phyloP scores from a whole-genome alignment of 2,329 filamentous ascomycete species.

The Aplosporella prunicola region DNA sequence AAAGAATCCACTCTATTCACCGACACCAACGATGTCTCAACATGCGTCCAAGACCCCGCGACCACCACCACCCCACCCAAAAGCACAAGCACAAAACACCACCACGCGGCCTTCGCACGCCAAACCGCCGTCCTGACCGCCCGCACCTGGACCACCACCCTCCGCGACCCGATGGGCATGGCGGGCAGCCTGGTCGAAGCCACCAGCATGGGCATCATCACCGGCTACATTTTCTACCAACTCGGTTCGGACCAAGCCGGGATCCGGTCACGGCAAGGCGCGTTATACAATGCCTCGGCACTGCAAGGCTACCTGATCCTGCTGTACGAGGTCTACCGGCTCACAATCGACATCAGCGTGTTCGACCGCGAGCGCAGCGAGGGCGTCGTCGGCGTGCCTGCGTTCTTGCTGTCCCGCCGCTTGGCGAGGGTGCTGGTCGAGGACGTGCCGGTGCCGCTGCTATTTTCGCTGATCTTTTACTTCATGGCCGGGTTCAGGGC shows the following conservation, averaged over 20 bases:
- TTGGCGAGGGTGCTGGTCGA: slow-evolving; percentile 60
- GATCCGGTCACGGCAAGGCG: slow-evolving; percentile 64
- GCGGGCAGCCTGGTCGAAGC: slow-evolving; percentile 60
- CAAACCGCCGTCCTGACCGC: slow-evolving; percentile 58
- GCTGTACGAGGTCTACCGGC: slow-evolving; percentile 64
- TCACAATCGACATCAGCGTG: slow-evolving; percentile 63
- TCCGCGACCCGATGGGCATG: slow-evolving; percentile 70
- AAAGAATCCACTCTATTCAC: no score
- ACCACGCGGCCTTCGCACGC: slow-evolving; percentile 49
- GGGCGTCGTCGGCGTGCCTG: slow-evolving; percentile 58
- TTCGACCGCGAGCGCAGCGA: slow-evolving; percentile 70
- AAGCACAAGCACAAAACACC: no score
- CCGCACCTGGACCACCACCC: slow-evolving; percentile 61
- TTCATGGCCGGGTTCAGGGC: slow-evolving; percentile 68
- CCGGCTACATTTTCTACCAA: slow-evolving; percentile 56
- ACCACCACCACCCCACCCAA: no score
- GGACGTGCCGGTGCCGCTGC: slow-evolving; percentile 61
- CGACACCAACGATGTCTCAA: no score
- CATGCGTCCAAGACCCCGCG: no score
- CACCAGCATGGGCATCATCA: slow-evolving; percentile 59
- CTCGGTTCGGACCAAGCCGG: slow-evolving; percentile 58
- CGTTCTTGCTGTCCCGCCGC: slow-evolving; percentile 61
- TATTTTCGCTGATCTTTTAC: slow-evolving; percentile 64
- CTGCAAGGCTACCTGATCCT: slow-evolving; percentile 70
- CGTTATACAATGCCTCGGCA: slow-evolving; percentile 60